phyloP scores from a whole-genome alignment of 805 yeast genomes.

The Lachancea dasiensis region DNA sequence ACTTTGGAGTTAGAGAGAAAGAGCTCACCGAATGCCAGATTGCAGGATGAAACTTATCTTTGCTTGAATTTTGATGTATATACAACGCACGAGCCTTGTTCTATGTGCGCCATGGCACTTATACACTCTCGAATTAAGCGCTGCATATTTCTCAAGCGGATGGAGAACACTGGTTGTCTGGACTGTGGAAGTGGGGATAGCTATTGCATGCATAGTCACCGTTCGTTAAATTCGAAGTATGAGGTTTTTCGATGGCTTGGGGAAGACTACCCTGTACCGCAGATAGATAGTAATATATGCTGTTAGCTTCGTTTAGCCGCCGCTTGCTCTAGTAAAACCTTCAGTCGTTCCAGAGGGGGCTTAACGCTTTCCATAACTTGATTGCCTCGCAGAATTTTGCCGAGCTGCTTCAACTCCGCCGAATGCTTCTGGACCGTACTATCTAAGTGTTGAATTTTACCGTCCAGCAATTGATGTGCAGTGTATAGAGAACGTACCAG shows the following conservation, averaged over 20 bases:
- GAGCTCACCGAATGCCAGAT: slow-evolving; percentile 4
- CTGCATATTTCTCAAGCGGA: slow-evolving; percentile 52
- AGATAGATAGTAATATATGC: slow-evolving; percentile 24
- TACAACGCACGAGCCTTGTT: slow-evolving; percentile 93
- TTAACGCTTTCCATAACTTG: no score
- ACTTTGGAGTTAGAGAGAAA: slow-evolving; percentile 32
- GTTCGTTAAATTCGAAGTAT: slow-evolving; percentile 78
- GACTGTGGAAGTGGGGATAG: slow-evolving; percentile 54
- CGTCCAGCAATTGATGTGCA: slow-evolving; percentile 4
- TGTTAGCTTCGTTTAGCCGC: slow-evolving; percentile 12
- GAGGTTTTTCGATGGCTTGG: slow-evolving; percentile 75
- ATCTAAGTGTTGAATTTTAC: no score
- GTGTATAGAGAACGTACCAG: slow-evolving; percentile 6
- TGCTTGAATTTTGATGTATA: slow-evolving; percentile 75
- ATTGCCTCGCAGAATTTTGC: no score
- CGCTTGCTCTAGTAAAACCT: background rate
- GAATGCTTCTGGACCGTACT: no score
- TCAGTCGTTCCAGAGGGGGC: background rate
- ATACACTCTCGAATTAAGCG: slow-evolving; percentile 81
- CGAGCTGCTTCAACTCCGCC: no score
- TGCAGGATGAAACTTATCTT: slow-evolving; percentile 42
- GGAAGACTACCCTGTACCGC: slow-evolving; percentile 22
- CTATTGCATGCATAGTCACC: slow-evolving; percentile 69
- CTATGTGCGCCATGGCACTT: slow-evolving; percentile 95
- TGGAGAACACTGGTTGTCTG: slow-evolving; percentile 48